Base-by-base conservation (phyloP, 495 filamentous ascomycete species). In the Aspergillus heteromorphus region DNA sequence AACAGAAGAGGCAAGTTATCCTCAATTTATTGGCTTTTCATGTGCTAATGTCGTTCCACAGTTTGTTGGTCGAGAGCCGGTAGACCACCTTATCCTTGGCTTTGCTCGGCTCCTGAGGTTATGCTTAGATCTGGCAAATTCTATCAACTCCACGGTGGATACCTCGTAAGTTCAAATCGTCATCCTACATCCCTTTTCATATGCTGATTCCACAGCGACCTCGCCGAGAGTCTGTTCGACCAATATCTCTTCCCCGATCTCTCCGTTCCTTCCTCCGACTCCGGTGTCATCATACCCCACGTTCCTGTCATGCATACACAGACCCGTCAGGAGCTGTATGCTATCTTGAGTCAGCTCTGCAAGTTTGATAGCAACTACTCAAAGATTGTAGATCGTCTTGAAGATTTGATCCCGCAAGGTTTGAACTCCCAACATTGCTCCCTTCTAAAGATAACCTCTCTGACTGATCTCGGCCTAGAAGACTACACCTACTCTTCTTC, bases 161-260 rank as follows among this genome's bases (percentile, higher is more conserved):
- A 77, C 77, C 27, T 69, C 70, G 54, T 57, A 23, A 41, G 54
- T 51, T 48, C 17, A 55, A 19, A 11, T 21, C 25, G 14, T n/a
- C 16, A 48, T 34, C 40, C 5, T 23, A 20, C 5, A 25, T 25
- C 20, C 11, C 45, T 19, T 51, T 62, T 51, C 47, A 51, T 17
- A 48, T 5, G 0, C 18, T 45, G n/a, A 23, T n/a, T 48, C 8
- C 18, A 8, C 52, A 57, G 54, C 43, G 66, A 69, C 5, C 74
- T 91, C 40, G 77, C 80, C 16, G 78, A 79, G 47, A 71, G 70
- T 13, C 67, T 93, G 14, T 86, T 91, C 59, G 78, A 72, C 55
- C 81, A 74, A 40, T 86, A 88, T 58, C 78, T 95, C 0, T 92
- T 91, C 60, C 87, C 84, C 0, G 78, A 79, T 7, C 68, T 85